A percentile compares a stretch with the other conserved stretches of the same genome.
phyloP scores from a whole-genome alignment of 768 basidiomycete genomes.

The Neoboletus brunneissimus region DNA sequence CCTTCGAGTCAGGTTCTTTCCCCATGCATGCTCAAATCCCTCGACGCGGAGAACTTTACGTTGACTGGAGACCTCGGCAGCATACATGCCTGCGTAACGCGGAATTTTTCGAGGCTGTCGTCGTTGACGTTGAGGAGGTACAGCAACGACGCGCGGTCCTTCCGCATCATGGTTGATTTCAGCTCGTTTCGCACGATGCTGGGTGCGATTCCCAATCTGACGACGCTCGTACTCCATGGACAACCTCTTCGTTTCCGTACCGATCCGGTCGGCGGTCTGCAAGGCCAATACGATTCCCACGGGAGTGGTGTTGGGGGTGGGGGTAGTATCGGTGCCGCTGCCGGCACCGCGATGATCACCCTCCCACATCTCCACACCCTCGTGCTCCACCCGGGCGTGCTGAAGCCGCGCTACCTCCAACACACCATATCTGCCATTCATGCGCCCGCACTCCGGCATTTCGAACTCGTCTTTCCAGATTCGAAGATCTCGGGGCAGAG shows the following conservation, averaged over 20 bases:
- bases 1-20: background rate
- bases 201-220: constrained; percentile 21
- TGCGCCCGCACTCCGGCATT: constrained; percentile 30
- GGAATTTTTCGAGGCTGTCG: constrained; percentile 21
- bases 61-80: constrained; percentile 19
- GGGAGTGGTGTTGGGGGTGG: constrained; percentile 1
- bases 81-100: constrained; percentile 12
- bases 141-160: constrained; percentile 25
- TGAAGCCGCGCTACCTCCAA: constrained; percentile 33
- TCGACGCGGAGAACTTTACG: constrained; percentile 30
- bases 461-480: constrained; percentile 34
- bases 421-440: constrained; percentile 28
- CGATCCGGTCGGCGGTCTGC: constrained; percentile 6
- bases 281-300: background rate
- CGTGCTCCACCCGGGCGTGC: constrained; percentile 28
- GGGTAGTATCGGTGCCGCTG: background rate
- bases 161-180: constrained; percentile 30
- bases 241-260: constrained; percentile 29
- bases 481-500: constrained; percentile 28
- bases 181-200: constrained; percentile 27
- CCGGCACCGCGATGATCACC: constrained; percentile 7
- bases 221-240: constrained; percentile 27
- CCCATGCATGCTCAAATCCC: constrained; percentile 22
- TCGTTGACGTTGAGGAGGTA: constrained; percentile 30
- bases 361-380: constrained; percentile 30